A percentile compares a stretch with the other conserved stretches of the same genome.
These are phyloP conservation scores for Mycena rosella DNA, from an alignment of 768 basidiomycete genomes.

Conservation along the genomic window DNA sequence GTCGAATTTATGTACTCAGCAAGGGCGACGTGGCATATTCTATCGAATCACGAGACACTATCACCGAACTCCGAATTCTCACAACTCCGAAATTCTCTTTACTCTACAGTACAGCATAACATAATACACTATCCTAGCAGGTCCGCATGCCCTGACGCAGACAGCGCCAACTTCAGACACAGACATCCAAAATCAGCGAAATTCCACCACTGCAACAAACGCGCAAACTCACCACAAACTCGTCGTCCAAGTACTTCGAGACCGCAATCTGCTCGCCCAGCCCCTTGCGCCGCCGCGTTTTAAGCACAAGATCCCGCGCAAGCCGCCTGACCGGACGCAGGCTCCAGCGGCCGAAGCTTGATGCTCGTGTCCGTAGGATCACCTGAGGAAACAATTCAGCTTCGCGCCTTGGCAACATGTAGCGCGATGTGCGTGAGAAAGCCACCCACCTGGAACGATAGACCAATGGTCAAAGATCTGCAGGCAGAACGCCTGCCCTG, in stretches of 20 bases:
- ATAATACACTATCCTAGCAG: slow-evolving; percentile 70
- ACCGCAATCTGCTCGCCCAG: slow-evolving; percentile 97
- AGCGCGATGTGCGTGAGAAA: slow-evolving; percentile 44
- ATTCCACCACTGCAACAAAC: slow-evolving; percentile 10
- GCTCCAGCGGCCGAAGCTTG: slow-evolving; percentile 95
- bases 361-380: slow-evolving; percentile 99
- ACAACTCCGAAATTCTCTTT: background rate
- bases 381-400: slow-evolving; percentile 59
- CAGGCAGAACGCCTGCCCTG: slow-evolving; percentile 98
- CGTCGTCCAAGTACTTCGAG: slow-evolving; percentile 97
- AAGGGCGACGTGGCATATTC: no score
- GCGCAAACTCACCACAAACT: slow-evolving; percentile 82
- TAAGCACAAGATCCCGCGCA: slow-evolving; percentile 94
- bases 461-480: slow-evolving; percentile 99
- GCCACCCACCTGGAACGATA: slow-evolving; percentile 90
- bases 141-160: slow-evolving; percentile 96
- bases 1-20: no score
- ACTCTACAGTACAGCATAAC: slow-evolving; percentile 36
- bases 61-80: background rate
- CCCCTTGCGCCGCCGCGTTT: slow-evolving; percentile 96
- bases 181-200: slow-evolving; percentile 14
- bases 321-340: slow-evolving; percentile 96
- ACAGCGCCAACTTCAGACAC: slow-evolving; percentile 95
- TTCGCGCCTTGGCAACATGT: slow-evolving; percentile 28
- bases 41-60: no score